Evolutionary conservation across 352 stramenopile genomes (phyloP).

Genomic region (Phytophthora colocasiae): DNA sequence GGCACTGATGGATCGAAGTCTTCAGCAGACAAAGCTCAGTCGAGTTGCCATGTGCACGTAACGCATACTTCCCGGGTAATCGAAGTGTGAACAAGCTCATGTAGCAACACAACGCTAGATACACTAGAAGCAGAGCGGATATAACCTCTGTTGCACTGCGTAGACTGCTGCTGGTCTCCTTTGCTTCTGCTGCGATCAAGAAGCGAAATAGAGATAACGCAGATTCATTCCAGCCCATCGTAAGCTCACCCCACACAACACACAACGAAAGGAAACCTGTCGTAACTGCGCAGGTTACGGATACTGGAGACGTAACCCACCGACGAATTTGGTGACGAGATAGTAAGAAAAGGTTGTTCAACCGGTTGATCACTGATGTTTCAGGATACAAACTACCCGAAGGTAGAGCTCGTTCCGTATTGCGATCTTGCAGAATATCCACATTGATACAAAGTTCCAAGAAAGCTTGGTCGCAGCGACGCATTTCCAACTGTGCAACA

Average conservation of each 20-base stretch:
- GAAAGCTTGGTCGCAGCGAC: conserved; percentile 65
- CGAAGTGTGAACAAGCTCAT: conserved; percentile 67
- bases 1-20: conserved; percentile 67
- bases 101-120: conserved; percentile 70
- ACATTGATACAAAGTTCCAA: conserved; percentile 61
- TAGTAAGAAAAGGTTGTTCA: conserved; percentile 35
- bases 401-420: conserved; percentile 30
- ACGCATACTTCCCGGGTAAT: conserved; percentile 53
- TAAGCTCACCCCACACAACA: conserved; percentile 76
- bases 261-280: conserved; percentile 48
- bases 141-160: conserved; percentile 47
- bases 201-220: conserved; percentile 41
- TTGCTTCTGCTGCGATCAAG: conserved; percentile 23
- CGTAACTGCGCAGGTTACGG: conserved; percentile 33
- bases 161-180: conserved; percentile 29
- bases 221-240: conserved; percentile 55
- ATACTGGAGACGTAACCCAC: conserved; percentile 38
- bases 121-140: conserved; percentile 55
- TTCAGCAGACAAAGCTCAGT: conserved; percentile 68
- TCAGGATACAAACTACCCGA: conserved; percentile 50
- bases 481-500: conserved; percentile 46
- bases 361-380: conserved; percentile 38
- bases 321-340: conserved; percentile 30
- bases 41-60: conserved; percentile 63
- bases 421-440: conserved; percentile 41